Evolutionary conservation across 805 yeast species (phyloP), one percentile per base, ranked within the genome.

Genomic region (Candida tammaniensis): DNA sequence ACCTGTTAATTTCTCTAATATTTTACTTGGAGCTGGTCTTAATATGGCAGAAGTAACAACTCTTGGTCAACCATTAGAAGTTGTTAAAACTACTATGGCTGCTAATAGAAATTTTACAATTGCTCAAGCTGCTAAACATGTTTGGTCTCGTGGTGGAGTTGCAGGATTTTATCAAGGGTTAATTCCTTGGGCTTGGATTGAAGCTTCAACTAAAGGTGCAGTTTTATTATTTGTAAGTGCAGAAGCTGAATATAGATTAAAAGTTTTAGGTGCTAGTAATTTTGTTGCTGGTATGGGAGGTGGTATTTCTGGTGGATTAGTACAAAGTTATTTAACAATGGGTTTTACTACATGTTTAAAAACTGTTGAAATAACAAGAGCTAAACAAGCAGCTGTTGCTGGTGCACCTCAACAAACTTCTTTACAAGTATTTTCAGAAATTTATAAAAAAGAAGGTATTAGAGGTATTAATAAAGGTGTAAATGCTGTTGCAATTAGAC

Each of bases 131-230:
- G 72, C 81, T 33, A 72, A 72, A 39, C 71, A 78, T 25, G 89
- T 93, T 42, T 87, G 95, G 93, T 74, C 93, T 11, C 79, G 98
- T 53, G 98, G 98, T 46, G 98, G 98, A 34, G 51, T 82, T 12
- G 56, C 76, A 18, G 98, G 98, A 0, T 93, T 89, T 67, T 93
- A 89, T 65, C 98, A 93, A 62, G 98, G 98, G 20, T 72, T 93
- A 56, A 89, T 91, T 46, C 98, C 98, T 30, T 93, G 98, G 98
- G 98, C 98, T 5, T 89, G 98, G 97, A 85, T 93, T 49, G 98
- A 91, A 64, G 98, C 96, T 7, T 85, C 96, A n/a, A 93, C 98
- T 23, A 93, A 93, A 61, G 98, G 98, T 59, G 97, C 98, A 4
- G 96, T 89, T 6, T 70, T 93, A 37, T 71, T 93, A 48, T 93